Percentiles rank a stretch among this genome's conserved stretches.
Conservation (phyloP, 306 rosid species). For the Urtica urens region DNA sequence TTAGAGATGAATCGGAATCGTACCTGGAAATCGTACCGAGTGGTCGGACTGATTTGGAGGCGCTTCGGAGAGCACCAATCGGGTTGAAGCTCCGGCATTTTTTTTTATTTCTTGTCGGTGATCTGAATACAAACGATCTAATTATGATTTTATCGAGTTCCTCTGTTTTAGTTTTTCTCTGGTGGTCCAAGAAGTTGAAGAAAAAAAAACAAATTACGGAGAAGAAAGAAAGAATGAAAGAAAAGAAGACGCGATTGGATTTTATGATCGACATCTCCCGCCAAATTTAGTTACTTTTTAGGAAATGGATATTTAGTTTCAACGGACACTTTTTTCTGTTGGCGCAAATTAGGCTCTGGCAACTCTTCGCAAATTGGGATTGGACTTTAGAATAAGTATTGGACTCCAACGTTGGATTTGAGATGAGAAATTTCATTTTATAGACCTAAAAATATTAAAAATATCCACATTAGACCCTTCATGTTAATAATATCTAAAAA, state of each 20-base stretch:
- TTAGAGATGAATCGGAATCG: not conserved
- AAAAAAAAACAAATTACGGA: not conserved
- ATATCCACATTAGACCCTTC: no score
- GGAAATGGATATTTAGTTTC: not conserved
- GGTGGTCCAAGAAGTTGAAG: not conserved
- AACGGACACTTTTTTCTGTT: constrained; percentile 6
- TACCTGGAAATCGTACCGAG: constrained; percentile 57
- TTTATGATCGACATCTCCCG: constrained; percentile 20
- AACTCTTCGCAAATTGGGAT: not conserved
- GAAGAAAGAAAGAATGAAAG: not conserved
- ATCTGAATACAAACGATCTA: not conserved
- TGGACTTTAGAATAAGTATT: no score
- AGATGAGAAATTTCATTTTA: no score
- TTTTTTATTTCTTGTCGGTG: not conserved
- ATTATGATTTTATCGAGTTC: not conserved
- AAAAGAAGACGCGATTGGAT: not conserved
- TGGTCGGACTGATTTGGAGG: constrained; percentile 34
- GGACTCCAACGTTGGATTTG: no score
- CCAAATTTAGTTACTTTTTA: constrained; percentile 14
- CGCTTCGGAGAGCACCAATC: constrained; percentile 72
- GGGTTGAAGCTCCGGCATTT: constrained; percentile 47
- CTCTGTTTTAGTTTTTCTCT: not conserved
- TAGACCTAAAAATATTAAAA: no score
- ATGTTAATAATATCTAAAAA: no score
- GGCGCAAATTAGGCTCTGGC: not conserved